Conservation (phyloP, 2,329 filamentous ascomycete species). For the Trichoderma oligosporum region DNA sequence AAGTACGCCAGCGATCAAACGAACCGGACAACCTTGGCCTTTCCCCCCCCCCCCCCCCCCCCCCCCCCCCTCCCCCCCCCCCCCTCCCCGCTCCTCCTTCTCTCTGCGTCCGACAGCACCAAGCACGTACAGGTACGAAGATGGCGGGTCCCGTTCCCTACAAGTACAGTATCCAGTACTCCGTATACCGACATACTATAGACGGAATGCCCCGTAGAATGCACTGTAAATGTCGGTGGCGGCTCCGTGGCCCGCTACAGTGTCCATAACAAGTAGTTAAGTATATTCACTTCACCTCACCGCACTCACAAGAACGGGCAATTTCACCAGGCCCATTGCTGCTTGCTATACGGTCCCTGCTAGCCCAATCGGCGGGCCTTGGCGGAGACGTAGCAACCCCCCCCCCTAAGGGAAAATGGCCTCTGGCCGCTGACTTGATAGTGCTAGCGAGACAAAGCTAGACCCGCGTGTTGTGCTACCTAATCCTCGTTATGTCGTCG, state of each 20-base stretch:
- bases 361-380: conserved; percentile 21
- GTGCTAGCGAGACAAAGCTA: conserved; percentile 7
- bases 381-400: conserved; percentile 19
- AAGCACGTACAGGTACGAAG: too few species aligned
- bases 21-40: too few species aligned
- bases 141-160: too few species aligned
- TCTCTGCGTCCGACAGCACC: too few species aligned
- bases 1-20: too few species aligned
- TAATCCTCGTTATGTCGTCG: background rate
- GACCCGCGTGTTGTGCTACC: background rate
- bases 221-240: conserved; percentile 9
- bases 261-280: too few species aligned
- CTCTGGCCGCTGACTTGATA: conserved; percentile 1
- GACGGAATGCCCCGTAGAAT: background rate
- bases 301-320: conserved; percentile 7
- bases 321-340: conserved; percentile 7
- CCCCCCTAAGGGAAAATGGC: conserved; percentile 19
- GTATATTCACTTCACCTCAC: conserved; percentile 7
- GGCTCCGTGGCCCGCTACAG: background rate
- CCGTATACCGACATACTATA: background rate
- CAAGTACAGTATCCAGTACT: background rate
- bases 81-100: too few species aligned
- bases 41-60: background rate
- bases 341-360: background rate
- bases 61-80: background rate